phyloP scores from a whole-genome alignment of 2,329 filamentous ascomycete genomes.

The Passalora sequoiae region DNA sequence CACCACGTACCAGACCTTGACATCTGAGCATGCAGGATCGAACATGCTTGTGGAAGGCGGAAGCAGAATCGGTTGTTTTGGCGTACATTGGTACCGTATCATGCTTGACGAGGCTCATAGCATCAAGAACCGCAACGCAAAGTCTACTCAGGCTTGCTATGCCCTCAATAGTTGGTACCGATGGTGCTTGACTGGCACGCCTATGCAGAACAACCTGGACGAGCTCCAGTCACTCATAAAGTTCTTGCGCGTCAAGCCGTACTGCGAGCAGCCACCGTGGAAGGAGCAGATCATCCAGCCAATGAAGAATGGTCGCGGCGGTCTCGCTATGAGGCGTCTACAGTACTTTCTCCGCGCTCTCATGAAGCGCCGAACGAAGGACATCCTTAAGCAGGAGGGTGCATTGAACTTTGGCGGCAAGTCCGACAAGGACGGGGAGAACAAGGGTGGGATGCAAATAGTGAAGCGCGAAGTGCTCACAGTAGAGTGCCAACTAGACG shows the following conservation, averaged over 20 bases:
- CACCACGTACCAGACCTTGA: conserved; percentile 92
- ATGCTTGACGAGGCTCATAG: conserved; percentile 96
- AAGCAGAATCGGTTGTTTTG: conserved; percentile 77
- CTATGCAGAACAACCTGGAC: conserved; percentile 97
- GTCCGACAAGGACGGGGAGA: conserved; percentile 48
- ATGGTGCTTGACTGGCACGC: conserved; percentile 94
- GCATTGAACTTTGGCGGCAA: conserved; percentile 74
- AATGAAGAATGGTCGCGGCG: conserved; percentile 83
- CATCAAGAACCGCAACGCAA: conserved; percentile 97
- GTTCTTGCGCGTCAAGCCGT: conserved; percentile 88
- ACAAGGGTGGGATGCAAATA: conserved; percentile 72
- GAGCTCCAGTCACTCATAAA: conserved; percentile 90
- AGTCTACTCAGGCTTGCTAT: conserved; percentile 87
- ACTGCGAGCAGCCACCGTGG: conserved; percentile 80
- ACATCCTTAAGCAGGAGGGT: conserved; percentile 84
- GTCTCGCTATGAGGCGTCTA: conserved; percentile 79
- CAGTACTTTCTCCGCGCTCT: conserved; percentile 83
- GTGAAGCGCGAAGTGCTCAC: conserved; percentile 84
- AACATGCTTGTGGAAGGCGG: conserved; percentile 57
- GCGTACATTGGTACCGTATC: conserved; percentile 88
- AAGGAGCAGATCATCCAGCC: conserved; percentile 85
- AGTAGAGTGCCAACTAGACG: conserved; percentile 70
- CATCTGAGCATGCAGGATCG: conserved; percentile 77
- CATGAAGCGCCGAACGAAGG: conserved; percentile 98
- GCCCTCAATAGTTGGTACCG: conserved; percentile 79